These are phyloP conservation scores for Wallacemonas collosoma DNA, from an alignment of 208 protist genomes.

Conservation along the genomic window DNA sequence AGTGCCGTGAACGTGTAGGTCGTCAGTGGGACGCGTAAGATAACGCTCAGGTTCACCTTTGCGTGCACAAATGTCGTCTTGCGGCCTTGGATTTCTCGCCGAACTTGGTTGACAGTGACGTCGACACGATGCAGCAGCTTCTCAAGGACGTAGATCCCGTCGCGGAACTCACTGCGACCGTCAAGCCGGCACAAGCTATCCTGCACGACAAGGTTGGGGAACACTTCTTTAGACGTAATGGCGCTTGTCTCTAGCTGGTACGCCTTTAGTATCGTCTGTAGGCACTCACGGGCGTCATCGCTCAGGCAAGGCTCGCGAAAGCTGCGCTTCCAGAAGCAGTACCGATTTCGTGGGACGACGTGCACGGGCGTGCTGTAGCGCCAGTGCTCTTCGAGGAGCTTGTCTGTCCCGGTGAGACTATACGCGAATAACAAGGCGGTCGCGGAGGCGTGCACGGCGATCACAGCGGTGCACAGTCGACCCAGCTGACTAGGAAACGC, in stretches of 20 bases:
- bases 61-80: slow-evolving; percentile 60
- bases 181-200: slow-evolving; percentile 63
- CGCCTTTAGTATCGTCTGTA: slow-evolving; percentile 51
- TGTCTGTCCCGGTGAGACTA: slow-evolving; percentile 38
- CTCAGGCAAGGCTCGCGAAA: slow-evolving; percentile 46
- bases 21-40: slow-evolving; percentile 48
- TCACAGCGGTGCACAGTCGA: slow-evolving; percentile 29
- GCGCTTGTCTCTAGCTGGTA: slow-evolving; percentile 34
- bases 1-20: slow-evolving; percentile 21
- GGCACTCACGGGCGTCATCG: slow-evolving; percentile 49
- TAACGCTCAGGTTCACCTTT: slow-evolving; percentile 45
- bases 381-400: slow-evolving; percentile 66
- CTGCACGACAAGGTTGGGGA: slow-evolving; percentile 42
- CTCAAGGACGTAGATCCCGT: slow-evolving; percentile 44
- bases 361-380: slow-evolving; percentile 52
- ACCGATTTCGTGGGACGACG: slow-evolving; percentile 28
- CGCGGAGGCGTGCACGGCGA: slow-evolving; percentile 37
- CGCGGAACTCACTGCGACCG: slow-evolving; percentile 47
- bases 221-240: slow-evolving; percentile 31
- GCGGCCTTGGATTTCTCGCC: slow-evolving; percentile 44
- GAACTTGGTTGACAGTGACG: slow-evolving; percentile 49
- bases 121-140: slow-evolving; percentile 34
- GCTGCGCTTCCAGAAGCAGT: slow-evolving; percentile 43
- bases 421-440: slow-evolving; percentile 33
- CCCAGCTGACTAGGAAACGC: slow-evolving; percentile 12